Percentiles rank a stretch among this genome's conserved stretches.
Conservation (phyloP, 2,329 filamentous ascomycete species). For the Microdochium bolleyi region DNA sequence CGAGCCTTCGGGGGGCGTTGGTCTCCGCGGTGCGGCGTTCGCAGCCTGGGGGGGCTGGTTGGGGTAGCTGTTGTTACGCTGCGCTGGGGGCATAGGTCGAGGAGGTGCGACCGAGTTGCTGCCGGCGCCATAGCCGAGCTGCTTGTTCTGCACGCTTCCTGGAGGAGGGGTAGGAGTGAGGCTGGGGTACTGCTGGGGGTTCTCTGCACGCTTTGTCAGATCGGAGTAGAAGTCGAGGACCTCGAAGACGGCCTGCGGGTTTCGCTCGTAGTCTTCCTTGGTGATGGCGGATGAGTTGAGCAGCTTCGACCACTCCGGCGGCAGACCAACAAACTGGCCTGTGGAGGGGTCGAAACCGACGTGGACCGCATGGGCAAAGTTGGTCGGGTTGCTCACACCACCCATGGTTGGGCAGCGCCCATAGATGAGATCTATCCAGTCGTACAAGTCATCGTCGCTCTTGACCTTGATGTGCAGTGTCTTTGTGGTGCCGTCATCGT, state of each 20-base stretch:
- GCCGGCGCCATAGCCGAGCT: slow-evolving; percentile 50
- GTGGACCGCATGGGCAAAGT: slow-evolving; percentile 95
- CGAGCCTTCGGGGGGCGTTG: slow-evolving; percentile 38
- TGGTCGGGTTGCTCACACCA: slow-evolving; percentile 95
- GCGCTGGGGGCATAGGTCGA: slow-evolving; percentile 51
- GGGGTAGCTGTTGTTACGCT: slow-evolving; percentile 27
- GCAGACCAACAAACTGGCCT: slow-evolving; percentile 88
- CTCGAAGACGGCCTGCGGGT: slow-evolving; percentile 78
- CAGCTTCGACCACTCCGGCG: slow-evolving; percentile 94
- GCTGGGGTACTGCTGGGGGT: slow-evolving; percentile 60
- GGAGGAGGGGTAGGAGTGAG: slow-evolving; percentile 60
- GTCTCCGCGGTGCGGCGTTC: slow-evolving; percentile 30
- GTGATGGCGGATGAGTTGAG: slow-evolving; percentile 95
- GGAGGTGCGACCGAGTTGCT: slow-evolving; percentile 57
- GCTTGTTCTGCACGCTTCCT: slow-evolving; percentile 49
- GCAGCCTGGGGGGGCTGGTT: slow-evolving; percentile 27
- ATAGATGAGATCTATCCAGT: slow-evolving; percentile 98
- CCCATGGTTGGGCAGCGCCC: slow-evolving; percentile 95
- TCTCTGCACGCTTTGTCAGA: slow-evolving; percentile 67
- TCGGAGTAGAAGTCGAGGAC: slow-evolving; percentile 82
- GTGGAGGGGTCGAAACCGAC: slow-evolving; percentile 95
- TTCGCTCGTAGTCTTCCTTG: slow-evolving; percentile 97
- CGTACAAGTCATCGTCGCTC: slow-evolving; percentile 92
- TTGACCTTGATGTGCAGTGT: slow-evolving; percentile 90
- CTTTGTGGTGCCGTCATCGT: slow-evolving; percentile 73